A percentile compares a stretch with the other conserved stretches of the same genome.
Evolutionary conservation across 1,284 basidiomycete genomes (phyloP).

Genomic region (Leccinum solheimii): DNA sequence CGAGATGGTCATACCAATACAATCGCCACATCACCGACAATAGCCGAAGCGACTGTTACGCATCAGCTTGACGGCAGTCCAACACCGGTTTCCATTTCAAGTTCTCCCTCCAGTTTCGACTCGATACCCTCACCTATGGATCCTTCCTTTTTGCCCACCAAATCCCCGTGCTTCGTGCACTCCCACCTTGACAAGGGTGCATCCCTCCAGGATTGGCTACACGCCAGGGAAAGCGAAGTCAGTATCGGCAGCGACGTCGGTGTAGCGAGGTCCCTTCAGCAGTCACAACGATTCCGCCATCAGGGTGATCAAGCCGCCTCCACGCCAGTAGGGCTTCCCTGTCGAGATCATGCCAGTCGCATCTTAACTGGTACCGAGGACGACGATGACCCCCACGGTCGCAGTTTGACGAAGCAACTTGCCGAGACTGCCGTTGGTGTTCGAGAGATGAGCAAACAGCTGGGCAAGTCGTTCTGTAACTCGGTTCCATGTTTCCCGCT

Average conservation of each 20-base stretch:
- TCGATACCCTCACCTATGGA: conserved; percentile 39
- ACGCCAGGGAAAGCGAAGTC: conserved; percentile 45
- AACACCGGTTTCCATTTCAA: conserved; percentile 26
- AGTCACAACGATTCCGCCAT: conserved; percentile 24
- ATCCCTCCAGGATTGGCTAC: conserved; percentile 70
- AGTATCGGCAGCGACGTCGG: conserved; percentile 42
- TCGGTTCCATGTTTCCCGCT: conserved; percentile 8
- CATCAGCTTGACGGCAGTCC: conserved; percentile 17
- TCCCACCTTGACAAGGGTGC: conserved; percentile 79
- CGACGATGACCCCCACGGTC: conserved; percentile 67
- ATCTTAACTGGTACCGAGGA: conserved; percentile 46
- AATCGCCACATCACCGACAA: conserved; percentile 27
- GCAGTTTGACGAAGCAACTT: conserved; percentile 86
- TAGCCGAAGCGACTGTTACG: conserved; percentile 26
- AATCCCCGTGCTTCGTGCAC: conserved; percentile 86
- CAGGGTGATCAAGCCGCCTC: conserved; percentile 11
- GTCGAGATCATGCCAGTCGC: conserved; percentile 19
- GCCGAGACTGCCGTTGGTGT: conserved; percentile 98
- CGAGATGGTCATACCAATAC: background rate
- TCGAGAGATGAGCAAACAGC: conserved; percentile 98
- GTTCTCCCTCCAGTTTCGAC: conserved; percentile 31
- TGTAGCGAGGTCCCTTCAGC: conserved; percentile 50
- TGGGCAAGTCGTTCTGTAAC: conserved; percentile 61
- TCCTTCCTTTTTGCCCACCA: conserved; percentile 36
- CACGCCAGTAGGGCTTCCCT: conserved; percentile 20